Evolutionary conservation across 169 alveolate species (phyloP), one percentile per base, ranked within the genome.

Genomic region (Besnoitia besnoiti): DNA sequence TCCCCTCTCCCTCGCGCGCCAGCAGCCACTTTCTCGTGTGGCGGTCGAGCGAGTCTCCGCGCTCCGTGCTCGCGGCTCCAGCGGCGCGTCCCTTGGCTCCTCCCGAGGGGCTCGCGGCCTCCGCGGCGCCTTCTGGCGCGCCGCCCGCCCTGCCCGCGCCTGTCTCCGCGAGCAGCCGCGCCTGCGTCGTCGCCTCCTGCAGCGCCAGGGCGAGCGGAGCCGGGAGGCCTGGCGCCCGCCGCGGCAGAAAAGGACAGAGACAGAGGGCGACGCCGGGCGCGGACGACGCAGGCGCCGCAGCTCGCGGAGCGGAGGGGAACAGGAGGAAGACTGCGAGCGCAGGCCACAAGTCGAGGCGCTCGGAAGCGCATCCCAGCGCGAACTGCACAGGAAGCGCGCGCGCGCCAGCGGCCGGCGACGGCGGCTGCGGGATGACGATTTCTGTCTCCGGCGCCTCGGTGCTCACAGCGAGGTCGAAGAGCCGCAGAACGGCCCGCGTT

Each of bases 171-270:
- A 33, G 80, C 46, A 67, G 80, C 7, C 42, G 80, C 80, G 44
- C 46, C 80, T 67, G 80, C 80, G 80, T 35, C 39, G 80, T 35
- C 80, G 39, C 46, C 42, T 67, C 80, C 80, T n/a, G 80, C 44
- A 67, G 80, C 10, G 80, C 80, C 44, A 67, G 47, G 19, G 80
- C 46, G 80, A 67, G 80, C 46, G 39, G 80, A 37, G 39, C 80
- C 10, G 47, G 80, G n/a, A 30, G 80, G 3, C 44, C 21, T 7
- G 80, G 80, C 30, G 10, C 80, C 30, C 80, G 44, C 44, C 39
- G 40, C 44, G 80, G 47, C 24, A 67, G 47, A 24, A 67, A 67
- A 10, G 80, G 80, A 35, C 80, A 67, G 44, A 67, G n/a, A n/a
- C 80, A 67, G 80, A 30, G 44, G n/a, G n/a, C n/a, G n/a, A n/a